Evolutionary conservation across 2,329 filamentous ascomycete species (phyloP).

Genomic region (Phaeosphaeriaceae sp.): DNA sequence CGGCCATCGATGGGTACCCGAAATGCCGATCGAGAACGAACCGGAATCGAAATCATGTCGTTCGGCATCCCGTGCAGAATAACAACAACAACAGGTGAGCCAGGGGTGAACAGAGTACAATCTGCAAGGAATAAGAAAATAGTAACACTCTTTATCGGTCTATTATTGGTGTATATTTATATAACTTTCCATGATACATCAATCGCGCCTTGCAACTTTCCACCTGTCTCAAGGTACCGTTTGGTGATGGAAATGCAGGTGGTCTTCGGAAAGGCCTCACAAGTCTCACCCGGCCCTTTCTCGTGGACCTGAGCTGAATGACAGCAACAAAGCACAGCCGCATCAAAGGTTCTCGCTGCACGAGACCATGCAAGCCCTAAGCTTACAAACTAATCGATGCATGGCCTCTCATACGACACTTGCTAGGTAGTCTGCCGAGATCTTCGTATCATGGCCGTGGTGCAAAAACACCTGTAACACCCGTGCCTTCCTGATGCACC

Average conservation of each 20-base stretch:
- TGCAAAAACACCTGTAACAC: slow-evolving; percentile 13
- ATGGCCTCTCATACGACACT: slow-evolving; percentile 5
- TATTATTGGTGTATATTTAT: too few species aligned
- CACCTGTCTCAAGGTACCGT: too few species aligned
- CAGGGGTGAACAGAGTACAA: too few species aligned
- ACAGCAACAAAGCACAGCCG: slow-evolving; percentile 15
- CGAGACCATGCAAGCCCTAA: slow-evolving; percentile 16
- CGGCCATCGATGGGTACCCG: slow-evolving; percentile 10
- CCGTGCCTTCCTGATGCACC: slow-evolving; percentile 22
- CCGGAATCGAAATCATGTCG: background rate
- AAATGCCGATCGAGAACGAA: slow-evolving; percentile 23
- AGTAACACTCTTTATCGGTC: too few species aligned
- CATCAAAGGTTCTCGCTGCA: slow-evolving; percentile 22
- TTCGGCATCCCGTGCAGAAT: too few species aligned
- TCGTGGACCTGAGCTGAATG: slow-evolving; percentile 14
- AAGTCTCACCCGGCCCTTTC: slow-evolving; percentile 16
- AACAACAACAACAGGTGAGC: too few species aligned
- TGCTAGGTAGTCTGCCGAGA: slow-evolving; percentile 11
- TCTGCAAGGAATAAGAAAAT: too few species aligned
- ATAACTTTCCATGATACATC: too few species aligned
- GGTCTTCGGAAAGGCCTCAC: too few species aligned
- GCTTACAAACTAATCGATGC: slow-evolving; percentile 6
- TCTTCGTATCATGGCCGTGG: slow-evolving; percentile 11
- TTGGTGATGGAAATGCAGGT: too few species aligned
- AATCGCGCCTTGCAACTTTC: too few species aligned